Evolutionary conservation across 495 filamentous ascomycete species (phyloP), one percentile per base, ranked within the genome.

Genomic region (Penicillium angulare): DNA sequence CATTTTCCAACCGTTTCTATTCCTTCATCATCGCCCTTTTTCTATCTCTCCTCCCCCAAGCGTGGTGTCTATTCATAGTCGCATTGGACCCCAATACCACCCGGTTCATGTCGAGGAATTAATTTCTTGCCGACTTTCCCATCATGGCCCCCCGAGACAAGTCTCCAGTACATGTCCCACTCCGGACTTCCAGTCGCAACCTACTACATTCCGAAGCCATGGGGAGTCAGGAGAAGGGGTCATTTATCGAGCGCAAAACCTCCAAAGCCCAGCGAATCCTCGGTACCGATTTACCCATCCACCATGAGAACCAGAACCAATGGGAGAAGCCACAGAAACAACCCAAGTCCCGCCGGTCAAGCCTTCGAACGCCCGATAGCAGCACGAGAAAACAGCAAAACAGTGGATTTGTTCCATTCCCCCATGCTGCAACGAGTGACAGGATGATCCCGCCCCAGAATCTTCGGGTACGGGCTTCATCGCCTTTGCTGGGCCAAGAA

Each of bases 391-490:
- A 46, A 44, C 26, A 34, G 34, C 34, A 55, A 56, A 54, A 27
- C 12, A 41, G 10, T 4, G 53, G 57, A 18, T 66, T 72, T 17
- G 55, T 55, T 7, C 47, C 61, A 0, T 71, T 69, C 26, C 67
- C 69, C 2, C 24, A 31, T 12, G 33, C 48, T 5, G 33, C 50
- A 12, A 47, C 59, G n/a, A 36, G 53, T 10, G 55, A 72, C 12
- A 24, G 38, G 0, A 45, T 38, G 7, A 27, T 59, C 9, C 62
- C 65, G 8, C 49, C 64, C 8, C 65, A 61, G 7, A 63, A 67
- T 26, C 61, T 77, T 13, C 71, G 72, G 18, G 67, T 73, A 8
- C 66, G 71, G 43, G 72, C 74, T 32, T 77, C 74, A 9, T 77
- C 74, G 7, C 74, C 74, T 24, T 43, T 75, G 33, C 53, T 77